These are phyloP conservation scores for Citropsis articulata DNA, from an alignment of 345 rosid species.

Conservation along the genomic window DNA sequence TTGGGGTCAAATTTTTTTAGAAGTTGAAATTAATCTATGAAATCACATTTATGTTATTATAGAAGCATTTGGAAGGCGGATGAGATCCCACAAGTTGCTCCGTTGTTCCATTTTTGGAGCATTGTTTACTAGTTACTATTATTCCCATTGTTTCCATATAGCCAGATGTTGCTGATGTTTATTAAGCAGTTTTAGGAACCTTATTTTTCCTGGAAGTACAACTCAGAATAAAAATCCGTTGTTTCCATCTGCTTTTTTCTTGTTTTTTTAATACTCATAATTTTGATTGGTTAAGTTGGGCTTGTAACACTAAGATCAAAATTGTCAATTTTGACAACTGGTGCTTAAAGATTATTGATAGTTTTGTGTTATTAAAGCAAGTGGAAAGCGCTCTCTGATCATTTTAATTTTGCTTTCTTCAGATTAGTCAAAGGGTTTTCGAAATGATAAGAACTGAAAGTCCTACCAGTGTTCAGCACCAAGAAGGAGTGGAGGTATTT, in stretches of 20 bases:
- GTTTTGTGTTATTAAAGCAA: background rate
- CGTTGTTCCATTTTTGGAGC: background rate
- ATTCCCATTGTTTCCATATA: background rate
- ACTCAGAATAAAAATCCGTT: background rate
- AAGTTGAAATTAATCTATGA: background rate
- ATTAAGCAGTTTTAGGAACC: background rate
- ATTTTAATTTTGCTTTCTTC: conserved; percentile 23
- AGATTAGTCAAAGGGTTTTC: conserved; percentile 90
- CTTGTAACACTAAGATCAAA: background rate
- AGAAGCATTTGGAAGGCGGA: conserved; percentile 4
- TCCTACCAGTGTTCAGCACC: conserved; percentile 31
- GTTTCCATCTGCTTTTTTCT: background rate
- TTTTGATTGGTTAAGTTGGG: background rate
- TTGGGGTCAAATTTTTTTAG: background rate
- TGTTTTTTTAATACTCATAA: background rate
- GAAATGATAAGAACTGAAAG: conserved; percentile 60
- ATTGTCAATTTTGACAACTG: background rate
- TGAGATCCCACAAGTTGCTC: background rate
- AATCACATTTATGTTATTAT: background rate
- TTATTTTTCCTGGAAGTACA: background rate
- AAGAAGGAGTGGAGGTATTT: conserved; percentile 34
- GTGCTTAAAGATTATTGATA: background rate
- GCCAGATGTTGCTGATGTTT: background rate
- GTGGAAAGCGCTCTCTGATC: conserved; percentile 6
- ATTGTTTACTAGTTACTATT: background rate